Percentiles rank a stretch among this genome's conserved stretches.
Evolutionary conservation across 495 filamentous ascomycete genomes (phyloP).

Genomic region (Hypoxylon rickii): DNA sequence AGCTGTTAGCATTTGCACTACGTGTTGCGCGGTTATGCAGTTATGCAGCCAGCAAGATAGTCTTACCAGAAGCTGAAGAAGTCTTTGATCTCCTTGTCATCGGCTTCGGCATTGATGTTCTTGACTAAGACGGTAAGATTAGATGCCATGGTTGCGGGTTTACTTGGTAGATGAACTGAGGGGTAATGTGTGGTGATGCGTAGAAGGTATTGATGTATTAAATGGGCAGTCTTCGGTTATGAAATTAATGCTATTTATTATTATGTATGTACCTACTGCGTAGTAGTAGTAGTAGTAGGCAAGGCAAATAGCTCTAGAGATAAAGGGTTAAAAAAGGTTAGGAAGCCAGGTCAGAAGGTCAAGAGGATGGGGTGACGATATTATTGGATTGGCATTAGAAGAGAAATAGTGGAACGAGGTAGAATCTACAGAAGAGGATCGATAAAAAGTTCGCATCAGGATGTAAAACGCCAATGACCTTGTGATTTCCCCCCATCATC

Average conservation of each 20-base stretch:
- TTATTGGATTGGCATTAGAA: no score
- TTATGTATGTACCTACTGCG: no score
- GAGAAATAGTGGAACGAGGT: no score
- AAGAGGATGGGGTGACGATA: no score
- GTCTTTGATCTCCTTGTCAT: conserved; percentile 87
- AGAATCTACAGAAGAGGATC: no score
- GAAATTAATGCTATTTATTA: neutral
- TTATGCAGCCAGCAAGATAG: neutral
- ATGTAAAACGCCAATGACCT: no score
- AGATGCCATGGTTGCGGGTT: conserved; percentile 40
- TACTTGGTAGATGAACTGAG: conserved; percentile 29
- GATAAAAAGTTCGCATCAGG: no score
- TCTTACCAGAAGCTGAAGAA: conserved; percentile 99
- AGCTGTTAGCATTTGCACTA: conserved; percentile 33
- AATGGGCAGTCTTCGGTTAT: neutral
- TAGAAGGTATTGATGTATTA: neutral
- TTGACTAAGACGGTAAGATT: conserved; percentile 62
- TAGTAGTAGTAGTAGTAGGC: no score
- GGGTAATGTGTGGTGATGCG: conserved; percentile 4
- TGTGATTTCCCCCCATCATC: no score
- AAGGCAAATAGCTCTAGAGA: no score
- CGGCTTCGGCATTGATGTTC: conserved; percentile 79
- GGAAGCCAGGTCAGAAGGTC: no score
- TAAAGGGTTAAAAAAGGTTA: no score
- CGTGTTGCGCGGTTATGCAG: neutral